Evolutionary conservation across 768 basidiomycete genomes (phyloP), one percentile per base, ranked within the genome.

Genomic region (Crucibulum laeve): DNA sequence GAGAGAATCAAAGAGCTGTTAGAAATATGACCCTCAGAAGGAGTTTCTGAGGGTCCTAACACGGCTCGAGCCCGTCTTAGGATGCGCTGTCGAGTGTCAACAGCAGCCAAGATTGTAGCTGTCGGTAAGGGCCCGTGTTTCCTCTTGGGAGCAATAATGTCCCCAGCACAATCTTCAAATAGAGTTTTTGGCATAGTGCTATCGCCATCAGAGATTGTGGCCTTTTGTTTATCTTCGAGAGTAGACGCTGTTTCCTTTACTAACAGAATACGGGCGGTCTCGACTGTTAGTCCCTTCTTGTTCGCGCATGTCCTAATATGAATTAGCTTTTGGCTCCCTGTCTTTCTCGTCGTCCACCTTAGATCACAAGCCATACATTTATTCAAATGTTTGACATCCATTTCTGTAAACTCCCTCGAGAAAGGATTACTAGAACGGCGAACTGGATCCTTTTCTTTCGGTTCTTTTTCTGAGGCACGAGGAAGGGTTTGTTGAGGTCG

Each of bases 261-360:
- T 4, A 89, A 57, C 19, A 87, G 67, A 21, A 64, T 46, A 2
- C 61, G 59, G 24, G 91, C 49, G 2, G 85, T 87, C 4, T 79
- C 78, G 23, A 76, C 62, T 4, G 68, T 64, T 32, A 83, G 61
- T 3, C 58, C 64, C 17, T 68, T 66, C 59, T 82, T 89, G 61
- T 74, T 81, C 10, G 84, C 78, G 57, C 90, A 92, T 4, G 69
- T 64, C 38, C 70, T 70, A 30, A 92, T 76, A 55, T 92, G 90
- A 2, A 69, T 51, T 56, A 76, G 60, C 59, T 92, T 92, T 53
- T 83, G 79, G 14, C 61, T 49, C 8, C 64, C 64, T 3, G 75
- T 75, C 58, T 92, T 92, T 42, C 75, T 71, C 10, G 77, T 64
- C 3, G 85, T 91, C 89, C 89, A 91, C 1, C 60, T 60, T 11